Evolutionary conservation across 805 yeast species (phyloP).

Genomic region (Ogataea chonburiensis): DNA sequence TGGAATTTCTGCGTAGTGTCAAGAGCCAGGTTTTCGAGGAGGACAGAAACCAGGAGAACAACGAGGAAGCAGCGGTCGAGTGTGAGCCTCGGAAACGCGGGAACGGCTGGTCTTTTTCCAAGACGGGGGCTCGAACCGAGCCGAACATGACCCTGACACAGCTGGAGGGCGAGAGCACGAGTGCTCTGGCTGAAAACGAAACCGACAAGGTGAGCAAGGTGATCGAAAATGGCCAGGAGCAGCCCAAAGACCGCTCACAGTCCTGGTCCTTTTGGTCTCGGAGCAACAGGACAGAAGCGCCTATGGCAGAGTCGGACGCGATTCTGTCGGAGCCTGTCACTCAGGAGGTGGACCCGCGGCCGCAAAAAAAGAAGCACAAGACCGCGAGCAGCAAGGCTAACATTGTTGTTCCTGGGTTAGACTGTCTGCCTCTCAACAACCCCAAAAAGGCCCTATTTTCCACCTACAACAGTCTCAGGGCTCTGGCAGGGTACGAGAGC

Average conservation of each 20-base stretch:
- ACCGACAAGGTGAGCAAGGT: conserved; percentile 15
- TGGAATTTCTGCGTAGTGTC: conserved; percentile 16
- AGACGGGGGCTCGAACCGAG: neutral
- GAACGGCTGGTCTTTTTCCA: conserved; percentile 5
- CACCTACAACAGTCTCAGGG: conserved; percentile 18
- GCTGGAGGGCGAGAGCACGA: conserved; percentile 1
- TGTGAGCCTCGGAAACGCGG: neutral
- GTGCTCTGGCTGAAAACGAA: conserved; percentile 1
- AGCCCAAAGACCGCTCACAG: conserved; percentile 16
- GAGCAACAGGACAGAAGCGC: conserved; percentile 1
- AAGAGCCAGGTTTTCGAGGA: conserved; percentile 27
- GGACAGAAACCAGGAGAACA: conserved; percentile 6
- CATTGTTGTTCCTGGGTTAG: conserved; percentile 31
- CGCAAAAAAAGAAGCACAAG: conserved; percentile 17
- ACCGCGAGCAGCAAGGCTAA: conserved; percentile 19
- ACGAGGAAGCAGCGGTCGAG: conserved; percentile 2
- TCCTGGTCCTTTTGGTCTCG: conserved; percentile 34
- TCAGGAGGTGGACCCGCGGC: conserved; percentile 7
- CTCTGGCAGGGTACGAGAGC: conserved; percentile 18
- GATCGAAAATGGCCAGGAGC: conserved; percentile 16
- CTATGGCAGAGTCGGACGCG: conserved; percentile 6
- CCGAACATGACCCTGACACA: conserved; percentile 3
- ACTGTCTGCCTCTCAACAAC: conserved; percentile 27
- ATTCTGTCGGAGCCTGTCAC: conserved; percentile 25
- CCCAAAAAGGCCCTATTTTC: conserved; percentile 11